Base-by-base conservation (phyloP, 768 basidiomycete genomes). In the Candolleomyces aberdarensis region DNA sequence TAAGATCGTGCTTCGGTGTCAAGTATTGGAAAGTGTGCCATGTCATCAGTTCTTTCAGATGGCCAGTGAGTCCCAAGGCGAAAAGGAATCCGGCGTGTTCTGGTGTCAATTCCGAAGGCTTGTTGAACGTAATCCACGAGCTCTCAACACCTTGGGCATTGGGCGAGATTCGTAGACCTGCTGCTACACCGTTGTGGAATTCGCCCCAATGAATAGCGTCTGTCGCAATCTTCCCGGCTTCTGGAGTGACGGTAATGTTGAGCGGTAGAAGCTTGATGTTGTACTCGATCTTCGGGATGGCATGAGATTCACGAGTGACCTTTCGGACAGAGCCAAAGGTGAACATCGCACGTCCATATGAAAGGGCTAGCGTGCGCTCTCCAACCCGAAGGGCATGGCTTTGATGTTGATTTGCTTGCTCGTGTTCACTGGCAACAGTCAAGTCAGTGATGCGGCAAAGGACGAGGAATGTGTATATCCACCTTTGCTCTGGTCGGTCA, bases 1-100 rank as follows among this genome's bases (percentile, higher is more conserved):
- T 98, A 63, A 94, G 80, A 67, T 98, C 96, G 70, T 98, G 96
- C 68, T 98, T 95, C 5, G 94, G 93, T 3, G 95, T 96, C 67
- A 99, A 83, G 72, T 98, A 97, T 14, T 87, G 86, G 71, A 96
- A 98, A 0, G 95, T 95, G 72, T 97, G 94, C 92, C 95, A 96
- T 1, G 93, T 94, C 66, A 92, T 74, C 85, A 99, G 86, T 61
- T 88, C 86, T 64, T 87, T 86, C 62, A 98, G 79, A 70, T 98
- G 96, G 0, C 97, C 97, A 1, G 88, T 92, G 22, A 99, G 78
- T 0, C 97, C 97, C 9, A 99, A 82, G 15, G 93, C 97, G 44
- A 93, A 86, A 47, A 99, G 79, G 76, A 98, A 95, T 2, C 97
- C 97, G n/a, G 95, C 97, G 69, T 98, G 97, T 68, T 94, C 89